Conservation (phyloP, 1,284 basidiomycete genomes). For the Peniophora sp. region DNA sequence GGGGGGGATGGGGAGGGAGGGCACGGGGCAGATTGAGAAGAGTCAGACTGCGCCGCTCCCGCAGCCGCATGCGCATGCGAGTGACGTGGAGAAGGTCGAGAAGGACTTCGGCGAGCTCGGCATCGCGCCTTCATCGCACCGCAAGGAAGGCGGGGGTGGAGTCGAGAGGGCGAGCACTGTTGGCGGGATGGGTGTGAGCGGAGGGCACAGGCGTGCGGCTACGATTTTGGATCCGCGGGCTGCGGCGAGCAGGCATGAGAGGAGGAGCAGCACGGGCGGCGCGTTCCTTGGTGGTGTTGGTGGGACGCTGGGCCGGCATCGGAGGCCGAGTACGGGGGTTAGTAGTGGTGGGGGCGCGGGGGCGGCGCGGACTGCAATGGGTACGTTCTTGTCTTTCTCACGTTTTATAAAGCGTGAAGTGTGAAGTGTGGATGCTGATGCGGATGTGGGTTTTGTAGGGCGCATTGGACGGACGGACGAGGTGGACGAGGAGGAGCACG, state of each 20-base stretch:
- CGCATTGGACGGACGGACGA: slow-evolving; percentile 46
- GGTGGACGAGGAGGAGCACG: slow-evolving; percentile 13
- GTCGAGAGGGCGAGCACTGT: background rate
- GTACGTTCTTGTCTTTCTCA: too few relatives aligned
- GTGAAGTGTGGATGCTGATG: too few relatives aligned
- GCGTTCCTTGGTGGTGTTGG: slow-evolving; percentile 43
- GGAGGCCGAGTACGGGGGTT: slow-evolving; percentile 59
- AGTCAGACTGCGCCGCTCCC: slow-evolving; percentile 1
- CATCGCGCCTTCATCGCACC: too few relatives aligned
- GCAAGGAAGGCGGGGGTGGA: too few relatives aligned
- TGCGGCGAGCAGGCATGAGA: slow-evolving; percentile 55
- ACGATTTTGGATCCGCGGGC: slow-evolving; percentile 66
- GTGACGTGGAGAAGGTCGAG: slow-evolving; percentile 8
- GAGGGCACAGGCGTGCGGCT: slow-evolving; percentile 53
- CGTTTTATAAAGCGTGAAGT: too few relatives aligned
- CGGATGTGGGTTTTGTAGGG: too few relatives aligned
- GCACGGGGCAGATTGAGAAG: slow-evolving; percentile 15
- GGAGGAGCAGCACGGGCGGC: slow-evolving; percentile 69
- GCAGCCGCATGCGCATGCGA: slow-evolving; percentile 10
- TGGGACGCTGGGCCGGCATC: slow-evolving; percentile 55
- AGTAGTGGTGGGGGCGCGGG: slow-evolving; percentile 31
- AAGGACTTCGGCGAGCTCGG: background rate
- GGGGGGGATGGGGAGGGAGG: slow-evolving; percentile 14
- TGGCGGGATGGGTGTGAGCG: slow-evolving; percentile 29
- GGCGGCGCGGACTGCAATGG: slow-evolving; percentile 26